Base-by-base conservation (phyloP, 2,329 filamentous ascomycete species). In the Harringtonia aguacate region DNA sequence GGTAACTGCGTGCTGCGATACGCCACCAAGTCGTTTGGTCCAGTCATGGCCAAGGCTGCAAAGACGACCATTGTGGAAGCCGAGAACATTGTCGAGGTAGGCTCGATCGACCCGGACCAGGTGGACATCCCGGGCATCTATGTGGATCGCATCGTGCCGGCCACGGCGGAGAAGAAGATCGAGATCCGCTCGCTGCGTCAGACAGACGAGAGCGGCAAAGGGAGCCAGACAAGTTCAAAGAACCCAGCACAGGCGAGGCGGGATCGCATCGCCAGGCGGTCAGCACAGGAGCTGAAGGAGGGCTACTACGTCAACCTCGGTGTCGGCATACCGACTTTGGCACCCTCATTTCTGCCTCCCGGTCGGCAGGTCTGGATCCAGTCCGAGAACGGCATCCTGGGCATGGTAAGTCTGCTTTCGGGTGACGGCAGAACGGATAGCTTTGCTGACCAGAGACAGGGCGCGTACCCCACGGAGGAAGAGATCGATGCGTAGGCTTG, bases 301-400 rank as follows among this genome's bases (percentile, higher is more conserved):
- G 85, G 85, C 13, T 85, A 71, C 67, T 89, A 88, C 57, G 84
- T 85, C 18, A 90, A 90, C 59, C 68, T 90, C 1, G 85, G 85
- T 17, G 83, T 90, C 46, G 80, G 86, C n/a, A 87, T 94, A 59
- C 87, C 86, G 0, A 94, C 86, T 14, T 69, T 92, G n/a, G 85
- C 86, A 1, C 84, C 86, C 0, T 83, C 79, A 1, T 88, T 85
- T 59, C 64, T 94, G 8, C 77, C 83, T 2, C 61, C 74, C 1
- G 75, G 74, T 41, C 72, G 78, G 15, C 77, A 82, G 48, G 86
- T 94, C 27, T 87, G 86, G 77, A 74, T 94, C 36, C 86, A 94
- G 60, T 86, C 81, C 0, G 86, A 94, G 65, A 94, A 94, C 61
- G 86, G 86, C 12, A 83, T 94, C 46, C 62, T 94, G 2, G 86